Base-by-base conservation (phyloP, 1,139 yeast species). In the Blastobotrys raffinosifermentans region DNA sequence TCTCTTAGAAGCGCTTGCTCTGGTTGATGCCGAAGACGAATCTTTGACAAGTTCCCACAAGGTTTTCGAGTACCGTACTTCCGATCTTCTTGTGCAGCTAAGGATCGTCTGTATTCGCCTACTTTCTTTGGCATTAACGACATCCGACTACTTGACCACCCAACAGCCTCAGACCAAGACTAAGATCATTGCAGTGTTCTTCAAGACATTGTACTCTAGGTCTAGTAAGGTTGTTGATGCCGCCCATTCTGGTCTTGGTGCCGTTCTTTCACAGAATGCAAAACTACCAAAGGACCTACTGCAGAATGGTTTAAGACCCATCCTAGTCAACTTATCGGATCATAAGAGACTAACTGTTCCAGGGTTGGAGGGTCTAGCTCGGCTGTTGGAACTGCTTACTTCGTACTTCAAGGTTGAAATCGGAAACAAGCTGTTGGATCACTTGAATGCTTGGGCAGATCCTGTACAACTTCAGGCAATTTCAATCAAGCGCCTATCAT, bases 21-120 rank as follows among this genome's bases (percentile, higher is more conserved):
- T 93, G 35, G 96, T 93, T 3, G 98, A 91, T 63, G 98, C 98
- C 0, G 98, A 93, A 45, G 99, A 93, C 58, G 96, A 87, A 53
- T 85, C 96, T 1, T 68, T 93, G 45, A 87, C 95, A 1, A 84
- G 87, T 50, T 85, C 86, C 0, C 93, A 84, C 53, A 73, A 93
- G 35, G 77, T 85, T 3, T 75, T 83, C 34, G 98, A 93, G 52
- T 79, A 87, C 55, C 73, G 89, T 40, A 89, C 96, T 1, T 73
- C 94, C 0, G 89, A 86, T 52, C 96, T 89, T 52, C 67, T 93
- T 41, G 78, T 86, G 11, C 87, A 84, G 49, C 64, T 93, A 34
- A 71, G 98, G 42, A 93, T 89, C 29, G 94, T 86, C 5, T 91
- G 98, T 57, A 86, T 93, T 41, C 77, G 77, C 47, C 65, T 93